Conservation (phyloP, 176 grass and related monocot genomes). For the Aegilops umbellulata region DNA sequence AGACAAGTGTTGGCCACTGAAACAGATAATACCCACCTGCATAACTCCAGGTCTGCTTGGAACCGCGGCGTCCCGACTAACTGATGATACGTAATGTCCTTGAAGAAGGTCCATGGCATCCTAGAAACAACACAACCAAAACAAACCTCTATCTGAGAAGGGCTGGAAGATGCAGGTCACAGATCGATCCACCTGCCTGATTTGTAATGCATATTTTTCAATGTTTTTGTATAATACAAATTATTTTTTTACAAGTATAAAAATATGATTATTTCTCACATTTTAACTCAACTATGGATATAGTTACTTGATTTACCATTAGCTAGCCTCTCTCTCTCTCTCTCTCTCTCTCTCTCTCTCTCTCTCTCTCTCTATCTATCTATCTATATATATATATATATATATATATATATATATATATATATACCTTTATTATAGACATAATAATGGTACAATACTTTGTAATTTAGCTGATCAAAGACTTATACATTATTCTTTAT, state of each 20-base stretch:
- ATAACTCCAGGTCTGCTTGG: constrained; percentile 51
- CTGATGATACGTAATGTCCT: constrained; percentile 66
- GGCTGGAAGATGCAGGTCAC: background rate
- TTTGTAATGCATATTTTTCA: background rate
- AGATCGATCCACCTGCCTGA: background rate
- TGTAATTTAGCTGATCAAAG: background rate
- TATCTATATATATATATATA: too few species aligned
- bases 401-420: background rate
- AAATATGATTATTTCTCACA: background rate
- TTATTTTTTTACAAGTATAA: background rate
- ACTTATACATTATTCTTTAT: background rate
- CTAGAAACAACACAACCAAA: constrained; percentile 40
- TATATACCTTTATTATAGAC: background rate
- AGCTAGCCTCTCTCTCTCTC: background rate
- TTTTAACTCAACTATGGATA: background rate
- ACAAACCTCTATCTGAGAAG: background rate
- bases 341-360: too few species aligned
- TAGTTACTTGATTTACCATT: background rate
- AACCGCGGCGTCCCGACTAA: constrained; percentile 58
- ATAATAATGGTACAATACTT: background rate
- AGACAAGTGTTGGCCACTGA: background rate
- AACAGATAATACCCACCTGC: constrained; percentile 46
- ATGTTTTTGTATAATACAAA: background rate
- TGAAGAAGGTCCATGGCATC: constrained; percentile 97
- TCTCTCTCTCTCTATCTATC: too few species aligned